Conservation (phyloP, 2,329 filamentous ascomycete genomes). For the Thelonectria olida region DNA sequence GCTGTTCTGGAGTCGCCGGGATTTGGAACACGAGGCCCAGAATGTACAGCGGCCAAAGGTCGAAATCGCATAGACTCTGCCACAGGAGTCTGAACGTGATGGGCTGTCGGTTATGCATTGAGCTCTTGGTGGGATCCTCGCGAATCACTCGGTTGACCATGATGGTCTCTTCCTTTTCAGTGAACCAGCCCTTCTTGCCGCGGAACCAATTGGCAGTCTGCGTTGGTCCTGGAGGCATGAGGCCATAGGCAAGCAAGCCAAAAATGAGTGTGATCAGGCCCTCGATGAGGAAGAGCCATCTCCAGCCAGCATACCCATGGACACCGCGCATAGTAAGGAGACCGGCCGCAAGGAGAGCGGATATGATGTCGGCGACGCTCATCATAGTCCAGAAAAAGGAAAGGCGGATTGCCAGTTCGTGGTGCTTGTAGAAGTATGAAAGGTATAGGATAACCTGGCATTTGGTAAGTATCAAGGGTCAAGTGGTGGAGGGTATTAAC, state of each 20-base stretch:
- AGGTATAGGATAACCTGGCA: constrained; percentile 63
- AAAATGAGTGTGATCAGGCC: constrained; percentile 55
- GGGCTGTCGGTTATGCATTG: constrained; percentile 69
- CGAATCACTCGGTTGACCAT: constrained; percentile 67
- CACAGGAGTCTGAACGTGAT: constrained; percentile 61
- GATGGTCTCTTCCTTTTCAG: constrained; percentile 65
- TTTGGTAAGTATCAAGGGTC: not conserved
- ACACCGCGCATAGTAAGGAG: constrained; percentile 53
- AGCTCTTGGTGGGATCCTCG: constrained; percentile 68
- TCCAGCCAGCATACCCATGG: constrained; percentile 48
- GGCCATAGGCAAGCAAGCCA: constrained; percentile 61
- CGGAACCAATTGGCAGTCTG: constrained; percentile 22
- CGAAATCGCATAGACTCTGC: constrained; percentile 62
- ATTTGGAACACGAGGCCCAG: constrained; percentile 54
- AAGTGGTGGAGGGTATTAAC: not conserved
- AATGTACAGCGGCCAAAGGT: constrained; percentile 59
- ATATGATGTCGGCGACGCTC: constrained; percentile 50
- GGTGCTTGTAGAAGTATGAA: constrained; percentile 71
- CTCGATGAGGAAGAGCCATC: constrained; percentile 66
- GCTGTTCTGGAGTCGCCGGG: constrained; percentile 57
- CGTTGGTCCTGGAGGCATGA: constrained; percentile 58
- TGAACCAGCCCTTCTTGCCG: constrained; percentile 67
- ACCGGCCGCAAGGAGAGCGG: constrained; percentile 50
- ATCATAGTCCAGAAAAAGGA: constrained; percentile 54
- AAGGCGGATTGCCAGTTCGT: constrained; percentile 41